These are phyloP conservation scores for Rhododendron williamsianum DNA, from an alignment of 148 eudicot species.

Conservation along the genomic window DNA sequence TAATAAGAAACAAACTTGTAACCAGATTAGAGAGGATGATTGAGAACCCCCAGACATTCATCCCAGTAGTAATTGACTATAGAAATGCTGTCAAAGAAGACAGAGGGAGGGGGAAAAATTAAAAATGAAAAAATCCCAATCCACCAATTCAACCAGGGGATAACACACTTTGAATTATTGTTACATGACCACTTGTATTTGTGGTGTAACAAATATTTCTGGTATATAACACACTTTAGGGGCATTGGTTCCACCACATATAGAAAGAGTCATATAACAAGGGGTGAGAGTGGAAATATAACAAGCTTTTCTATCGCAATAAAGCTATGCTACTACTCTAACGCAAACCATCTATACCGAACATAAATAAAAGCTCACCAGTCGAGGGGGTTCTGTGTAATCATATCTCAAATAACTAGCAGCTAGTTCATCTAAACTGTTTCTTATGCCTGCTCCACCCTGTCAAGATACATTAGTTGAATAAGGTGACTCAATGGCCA, in stretches of 20 bases:
- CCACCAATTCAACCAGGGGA: background rate
- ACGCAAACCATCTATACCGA: background rate
- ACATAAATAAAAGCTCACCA: conserved; percentile 22
- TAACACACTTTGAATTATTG: background rate
- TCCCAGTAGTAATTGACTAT: background rate
- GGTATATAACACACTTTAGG: background rate
- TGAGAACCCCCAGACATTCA: background rate
- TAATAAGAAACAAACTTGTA: conserved; percentile 30
- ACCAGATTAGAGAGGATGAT: background rate
- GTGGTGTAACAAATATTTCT: background rate
- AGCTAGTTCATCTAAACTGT: conserved; percentile 89
- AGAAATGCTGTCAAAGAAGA: conserved; percentile 6
- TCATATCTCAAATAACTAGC: conserved; percentile 66
- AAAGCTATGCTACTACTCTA: background rate
- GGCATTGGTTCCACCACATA: background rate
- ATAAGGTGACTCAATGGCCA: background rate
- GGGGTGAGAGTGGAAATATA: background rate
- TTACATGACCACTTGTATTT: background rate
- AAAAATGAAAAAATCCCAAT: background rate
- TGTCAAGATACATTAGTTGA: conserved; percentile 17
- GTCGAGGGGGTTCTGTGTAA: conserved; percentile 61
- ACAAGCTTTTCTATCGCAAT: background rate
- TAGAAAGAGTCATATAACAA: background rate
- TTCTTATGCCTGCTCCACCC: conserved; percentile 85
- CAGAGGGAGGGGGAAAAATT: too few species aligned